phyloP scores from a whole-genome alignment of 352 stramenopile species.

The Phytophthora ohioensis region DNA sequence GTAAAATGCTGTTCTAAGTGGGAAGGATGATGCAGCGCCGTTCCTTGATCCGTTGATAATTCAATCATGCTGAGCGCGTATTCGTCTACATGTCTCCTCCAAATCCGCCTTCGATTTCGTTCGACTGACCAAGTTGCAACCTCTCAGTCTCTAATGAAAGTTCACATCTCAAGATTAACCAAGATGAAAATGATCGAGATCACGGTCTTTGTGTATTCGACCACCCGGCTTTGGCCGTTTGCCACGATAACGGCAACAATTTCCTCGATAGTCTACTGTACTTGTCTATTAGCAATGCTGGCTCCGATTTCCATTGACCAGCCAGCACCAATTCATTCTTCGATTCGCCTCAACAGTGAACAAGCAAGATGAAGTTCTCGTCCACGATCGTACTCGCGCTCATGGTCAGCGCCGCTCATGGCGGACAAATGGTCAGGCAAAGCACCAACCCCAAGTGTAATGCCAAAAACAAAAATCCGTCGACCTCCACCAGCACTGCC shows the following conservation, averaged over 20 bases:
- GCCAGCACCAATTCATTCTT: conserved; percentile 14
- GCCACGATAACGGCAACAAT: conserved; percentile 2
- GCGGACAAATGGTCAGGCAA: conserved; percentile 15
- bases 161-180: conserved; percentile 26
- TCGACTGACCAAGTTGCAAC: conserved; percentile 23
- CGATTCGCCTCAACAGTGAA: conserved; percentile 8
- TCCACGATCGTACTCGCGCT: conserved; percentile 26
- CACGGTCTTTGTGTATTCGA: conserved; percentile 22
- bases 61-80: background rate
- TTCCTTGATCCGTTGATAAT: conserved; percentile 11
- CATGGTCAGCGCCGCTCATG: conserved; percentile 16
- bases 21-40: background rate
- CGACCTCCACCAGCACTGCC: conserved; percentile 4
- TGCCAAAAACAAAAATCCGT: conserved; percentile 21
- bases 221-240: conserved; percentile 10
- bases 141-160: background rate
- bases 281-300: background rate
- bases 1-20: background rate
- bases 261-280: background rate
- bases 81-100: conserved; percentile 2
- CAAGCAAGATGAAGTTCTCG: conserved; percentile 32
- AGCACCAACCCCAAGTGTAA: conserved; percentile 31
- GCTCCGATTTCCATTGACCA: background rate
- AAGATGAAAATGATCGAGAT: conserved; percentile 36
- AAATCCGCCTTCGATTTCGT: conserved; percentile 1